Evolutionary conservation across 2,329 filamentous ascomycete species (phyloP).

Genomic region (Ophiostoma himal-ulmi): DNA sequence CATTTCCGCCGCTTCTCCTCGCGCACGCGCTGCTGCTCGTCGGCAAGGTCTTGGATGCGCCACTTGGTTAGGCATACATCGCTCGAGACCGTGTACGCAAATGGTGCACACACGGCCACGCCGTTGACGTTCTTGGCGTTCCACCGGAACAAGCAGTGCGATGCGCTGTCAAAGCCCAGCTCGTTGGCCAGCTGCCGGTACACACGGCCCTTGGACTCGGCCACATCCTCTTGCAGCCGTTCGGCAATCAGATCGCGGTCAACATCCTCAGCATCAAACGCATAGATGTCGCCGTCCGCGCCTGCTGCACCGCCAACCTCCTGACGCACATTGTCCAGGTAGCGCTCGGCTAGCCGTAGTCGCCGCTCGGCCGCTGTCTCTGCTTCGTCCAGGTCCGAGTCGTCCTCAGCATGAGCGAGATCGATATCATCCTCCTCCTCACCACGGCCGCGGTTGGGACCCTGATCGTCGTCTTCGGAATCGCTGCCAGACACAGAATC

Average conservation of each 20-base stretch:
- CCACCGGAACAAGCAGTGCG: slow-evolving; percentile 68
- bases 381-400: slow-evolving; percentile 60
- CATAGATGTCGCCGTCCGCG: slow-evolving; percentile 56
- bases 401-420: slow-evolving; percentile 35
- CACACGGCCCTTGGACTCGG: slow-evolving; percentile 83
- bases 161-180: slow-evolving; percentile 62
- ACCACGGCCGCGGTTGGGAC: slow-evolving; percentile 66
- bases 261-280: slow-evolving; percentile 90
- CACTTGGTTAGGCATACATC: slow-evolving; percentile 84
- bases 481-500: slow-evolving; percentile 47
- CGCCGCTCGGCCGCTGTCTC: slow-evolving; percentile 89
- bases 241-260: slow-evolving; percentile 90
- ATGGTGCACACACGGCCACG: slow-evolving; percentile 71
- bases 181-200: slow-evolving; percentile 74
- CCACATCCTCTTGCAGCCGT: slow-evolving; percentile 81
- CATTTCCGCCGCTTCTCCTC: slow-evolving; percentile 35
- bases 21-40: slow-evolving; percentile 54
- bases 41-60: slow-evolving; percentile 65
- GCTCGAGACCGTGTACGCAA: slow-evolving; percentile 82
- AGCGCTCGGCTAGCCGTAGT: slow-evolving; percentile 80
- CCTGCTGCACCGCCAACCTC: slow-evolving; percentile 51
- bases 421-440: slow-evolving; percentile 55
- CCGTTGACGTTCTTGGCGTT: slow-evolving; percentile 74
- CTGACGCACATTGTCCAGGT: slow-evolving; percentile 81
- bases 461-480: slow-evolving; percentile 61